These are phyloP conservation scores for Herpetomonas tarakana DNA, from an alignment of 208 protist species.

Conservation along the genomic window DNA sequence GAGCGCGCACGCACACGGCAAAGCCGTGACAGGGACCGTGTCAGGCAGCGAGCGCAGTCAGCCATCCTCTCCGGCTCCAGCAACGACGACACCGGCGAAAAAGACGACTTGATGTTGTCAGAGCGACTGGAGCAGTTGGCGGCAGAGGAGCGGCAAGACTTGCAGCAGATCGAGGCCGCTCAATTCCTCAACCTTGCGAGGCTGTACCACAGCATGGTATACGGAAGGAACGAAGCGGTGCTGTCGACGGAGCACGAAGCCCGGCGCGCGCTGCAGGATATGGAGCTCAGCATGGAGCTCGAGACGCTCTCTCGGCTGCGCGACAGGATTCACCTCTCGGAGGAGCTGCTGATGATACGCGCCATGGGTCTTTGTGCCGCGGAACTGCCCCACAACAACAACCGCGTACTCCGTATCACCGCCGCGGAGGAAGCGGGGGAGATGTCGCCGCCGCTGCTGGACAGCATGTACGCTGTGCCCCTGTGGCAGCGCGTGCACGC, in stretches of 20 bases:
- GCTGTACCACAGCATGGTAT: slow-evolving; percentile 19
- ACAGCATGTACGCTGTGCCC: slow-evolving; percentile 42
- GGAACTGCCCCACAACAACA: slow-evolving; percentile 24
- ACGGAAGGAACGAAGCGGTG: slow-evolving; percentile 18
- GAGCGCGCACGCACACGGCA: slow-evolving; percentile 16
- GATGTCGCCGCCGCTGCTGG: slow-evolving; percentile 17
- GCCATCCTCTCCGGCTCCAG: slow-evolving; percentile 1
- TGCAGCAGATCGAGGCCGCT: slow-evolving; percentile 23
- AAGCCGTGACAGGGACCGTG: slow-evolving; percentile 26
- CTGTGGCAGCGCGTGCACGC: slow-evolving; percentile 56
- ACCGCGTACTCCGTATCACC: slow-evolving; percentile 8
- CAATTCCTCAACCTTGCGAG: slow-evolving; percentile 21
- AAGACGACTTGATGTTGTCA: slow-evolving; percentile 4
- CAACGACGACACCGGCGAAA: neutral
- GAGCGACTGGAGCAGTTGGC: slow-evolving; percentile 21
- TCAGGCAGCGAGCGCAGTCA: slow-evolving; percentile 7
- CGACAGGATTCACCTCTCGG: slow-evolving; percentile 25
- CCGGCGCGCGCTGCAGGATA: slow-evolving; percentile 41
- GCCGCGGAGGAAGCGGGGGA: slow-evolving; percentile 11
- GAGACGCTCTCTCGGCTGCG: slow-evolving; percentile 21
- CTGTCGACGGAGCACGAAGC: slow-evolving; percentile 29
- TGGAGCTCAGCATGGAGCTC: slow-evolving; percentile 18
- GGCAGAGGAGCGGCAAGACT: slow-evolving; percentile 27
- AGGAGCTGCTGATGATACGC: slow-evolving; percentile 45
- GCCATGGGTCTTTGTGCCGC: slow-evolving; percentile 21